Evolutionary conservation across 1,284 basidiomycete species (phyloP), one percentile per base, ranked within the genome.

Genomic region (Pyrrhoderma lamaoense): DNA sequence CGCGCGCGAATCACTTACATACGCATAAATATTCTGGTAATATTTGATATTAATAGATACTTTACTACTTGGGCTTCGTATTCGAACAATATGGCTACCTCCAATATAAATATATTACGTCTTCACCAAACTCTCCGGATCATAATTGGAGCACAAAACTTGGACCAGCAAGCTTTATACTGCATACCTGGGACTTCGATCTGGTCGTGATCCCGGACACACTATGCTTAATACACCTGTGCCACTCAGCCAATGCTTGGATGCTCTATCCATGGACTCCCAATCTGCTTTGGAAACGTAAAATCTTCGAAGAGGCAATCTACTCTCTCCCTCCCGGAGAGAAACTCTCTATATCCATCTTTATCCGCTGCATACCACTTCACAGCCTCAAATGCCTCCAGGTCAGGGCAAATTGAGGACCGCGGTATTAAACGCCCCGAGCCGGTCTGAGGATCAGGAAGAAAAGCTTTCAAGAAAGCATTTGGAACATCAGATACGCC

Each of bases 401-500:
- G 40, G 7, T 19, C 34, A 21, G 49, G 37, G 21, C 53, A 51
- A 21, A 55, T 31, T 18, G 25, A 25, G 8, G 19, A 22, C 36
- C 31, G 19, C n/a, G 25, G 8, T 23, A 31, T 40, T 18, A 14
- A 3, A 23, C 25, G 35, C n/a, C 22, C 37, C 22, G 43, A 43
- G 31, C 16, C 31, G 27, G 22, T 7, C 31, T 27, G 47, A 37
- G n/a, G 37, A 22, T 7, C 38, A 14, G n/a, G 27, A 3, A 43
- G 23, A 9, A 55, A 37, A 8, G 49, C 49, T 19, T 43, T 27
- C 21, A 55, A 48, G 40, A 55, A 47, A 16, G 34, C 45, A 22
- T 36, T 27, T 21, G 49, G 42, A 7, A 55, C 39, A 1, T 39
- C 18, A 25, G 38, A 25, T n/a, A 48, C 23, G 21, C 45, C 47